phyloP scores from a whole-genome alignment of 495 filamentous ascomycete genomes.

The Tuber borchii region DNA sequence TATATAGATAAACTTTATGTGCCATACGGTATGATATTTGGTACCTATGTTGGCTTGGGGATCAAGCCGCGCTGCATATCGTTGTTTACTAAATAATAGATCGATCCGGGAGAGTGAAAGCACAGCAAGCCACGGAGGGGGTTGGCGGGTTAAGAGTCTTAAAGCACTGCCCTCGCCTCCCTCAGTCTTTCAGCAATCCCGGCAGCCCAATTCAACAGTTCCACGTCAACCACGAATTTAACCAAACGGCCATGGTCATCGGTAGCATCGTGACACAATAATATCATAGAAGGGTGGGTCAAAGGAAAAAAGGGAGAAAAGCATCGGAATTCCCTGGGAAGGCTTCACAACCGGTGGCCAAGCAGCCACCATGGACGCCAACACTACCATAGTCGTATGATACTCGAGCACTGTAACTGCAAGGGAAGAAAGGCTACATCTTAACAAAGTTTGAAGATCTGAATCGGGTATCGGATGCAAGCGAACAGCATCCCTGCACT shows the following conservation, averaged over 20 bases:
- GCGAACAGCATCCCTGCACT: background rate
- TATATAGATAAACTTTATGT: background rate
- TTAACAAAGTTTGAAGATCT: background rate
- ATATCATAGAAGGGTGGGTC: background rate
- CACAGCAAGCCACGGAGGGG: background rate
- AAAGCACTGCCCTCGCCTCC: background rate
- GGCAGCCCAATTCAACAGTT: background rate
- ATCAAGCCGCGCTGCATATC: background rate
- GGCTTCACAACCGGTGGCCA: background rate
- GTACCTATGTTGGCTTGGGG: background rate
- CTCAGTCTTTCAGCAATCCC: background rate
- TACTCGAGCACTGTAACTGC: background rate
- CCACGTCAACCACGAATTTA: background rate
- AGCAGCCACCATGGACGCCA: background rate
- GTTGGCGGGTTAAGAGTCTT: background rate
- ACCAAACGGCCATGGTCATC: background rate
- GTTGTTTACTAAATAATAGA: background rate
- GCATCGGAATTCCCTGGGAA: background rate
- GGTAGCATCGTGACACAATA: background rate
- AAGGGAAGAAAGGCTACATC: background rate
- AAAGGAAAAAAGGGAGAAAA: background rate
- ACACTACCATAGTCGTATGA: background rate
- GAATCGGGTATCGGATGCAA: conserved; percentile 1
- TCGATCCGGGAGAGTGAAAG: background rate
- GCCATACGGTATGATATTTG: background rate